A percentile compares a stretch with the other conserved stretches of the same genome.
Conservation (phyloP, 805 yeast genomes). For the Clavispora fructus region DNA sequence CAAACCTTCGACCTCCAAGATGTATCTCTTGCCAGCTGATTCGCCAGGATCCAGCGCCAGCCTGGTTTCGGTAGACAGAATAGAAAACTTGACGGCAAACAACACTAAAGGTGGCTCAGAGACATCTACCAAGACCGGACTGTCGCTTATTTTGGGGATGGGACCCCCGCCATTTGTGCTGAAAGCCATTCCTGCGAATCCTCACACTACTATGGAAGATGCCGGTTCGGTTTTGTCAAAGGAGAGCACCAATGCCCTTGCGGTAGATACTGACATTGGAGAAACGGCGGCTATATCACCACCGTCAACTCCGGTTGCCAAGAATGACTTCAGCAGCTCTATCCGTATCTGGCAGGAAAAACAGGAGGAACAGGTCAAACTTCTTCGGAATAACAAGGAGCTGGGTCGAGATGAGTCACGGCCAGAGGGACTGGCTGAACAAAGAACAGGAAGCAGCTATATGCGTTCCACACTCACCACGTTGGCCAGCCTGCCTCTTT, state of each 20-base stretch:
- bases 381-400: not conserved
- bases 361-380: slow-evolving; percentile 4
- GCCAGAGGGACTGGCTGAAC: not conserved
- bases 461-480: slow-evolving; percentile 1
- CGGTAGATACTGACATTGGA: not conserved
- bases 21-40: not conserved
- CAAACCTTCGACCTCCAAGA: not conserved
- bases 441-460: slow-evolving; percentile 1
- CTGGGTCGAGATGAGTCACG: slow-evolving; percentile 1
- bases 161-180: slow-evolving; percentile 24
- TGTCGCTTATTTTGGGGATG: not conserved
- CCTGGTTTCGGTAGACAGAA: not conserved
- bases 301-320: slow-evolving; percentile 8
- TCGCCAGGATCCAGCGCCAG: not conserved
- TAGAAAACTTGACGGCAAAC: not conserved
- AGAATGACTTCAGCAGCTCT: slow-evolving; percentile 10
- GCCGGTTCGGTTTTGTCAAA: slow-evolving; percentile 36
- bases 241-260: slow-evolving; percentile 12
- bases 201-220: slow-evolving; percentile 47
- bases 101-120: not conserved
- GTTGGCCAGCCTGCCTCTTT: slow-evolving; percentile 4
- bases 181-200: slow-evolving; percentile 47
- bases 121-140: not conserved
- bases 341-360: slow-evolving; percentile 14
- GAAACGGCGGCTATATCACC: slow-evolving; percentile 1